These are phyloP conservation scores for Fusarium sp. DNA, from an alignment of 2,329 filamentous ascomycete species.

Conservation along the genomic window DNA sequence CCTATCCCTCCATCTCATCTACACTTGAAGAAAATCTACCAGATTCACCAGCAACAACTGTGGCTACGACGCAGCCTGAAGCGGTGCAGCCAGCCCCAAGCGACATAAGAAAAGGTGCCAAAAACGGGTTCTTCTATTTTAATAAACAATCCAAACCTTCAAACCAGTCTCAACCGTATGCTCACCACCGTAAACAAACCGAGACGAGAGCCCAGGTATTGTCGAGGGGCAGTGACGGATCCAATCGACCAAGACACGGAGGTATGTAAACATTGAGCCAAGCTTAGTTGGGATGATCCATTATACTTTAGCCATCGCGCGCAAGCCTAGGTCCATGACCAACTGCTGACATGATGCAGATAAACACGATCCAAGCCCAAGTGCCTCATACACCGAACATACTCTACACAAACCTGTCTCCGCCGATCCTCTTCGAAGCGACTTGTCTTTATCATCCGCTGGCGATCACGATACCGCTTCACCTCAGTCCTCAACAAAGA, in stretches of 20 bases:
- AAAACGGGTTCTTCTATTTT: conserved; percentile 63
- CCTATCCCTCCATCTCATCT: conserved; percentile 43
- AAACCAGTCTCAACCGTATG: conserved; percentile 45
- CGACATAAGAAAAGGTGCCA: conserved; percentile 56
- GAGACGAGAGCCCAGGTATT: conserved; percentile 51
- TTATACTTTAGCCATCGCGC: conserved; percentile 30
- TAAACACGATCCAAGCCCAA: conserved; percentile 33
- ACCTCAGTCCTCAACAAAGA: conserved; percentile 52
- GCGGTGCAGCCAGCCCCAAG: conserved; percentile 36
- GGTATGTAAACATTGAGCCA: conserved; percentile 45
- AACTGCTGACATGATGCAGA: conserved; percentile 37
- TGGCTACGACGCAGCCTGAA: conserved; percentile 17
- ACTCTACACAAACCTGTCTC: conserved; percentile 52
- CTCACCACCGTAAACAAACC: conserved; percentile 43
- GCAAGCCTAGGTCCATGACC: conserved; percentile 12
- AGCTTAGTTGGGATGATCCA: conserved; percentile 20
- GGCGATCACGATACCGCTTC: conserved; percentile 55
- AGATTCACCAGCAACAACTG: conserved; percentile 18
- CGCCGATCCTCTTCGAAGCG: conserved; percentile 59
- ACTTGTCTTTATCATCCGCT: conserved; percentile 61
- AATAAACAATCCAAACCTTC: conserved; percentile 56
- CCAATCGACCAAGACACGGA: conserved; percentile 42
- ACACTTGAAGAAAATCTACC: conserved; percentile 29
- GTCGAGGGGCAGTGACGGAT: conserved; percentile 50
- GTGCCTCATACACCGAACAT: conserved; percentile 41